phyloP scores from a whole-genome alignment of 768 basidiomycete genomes.

The Cubamyces lactineus region DNA sequence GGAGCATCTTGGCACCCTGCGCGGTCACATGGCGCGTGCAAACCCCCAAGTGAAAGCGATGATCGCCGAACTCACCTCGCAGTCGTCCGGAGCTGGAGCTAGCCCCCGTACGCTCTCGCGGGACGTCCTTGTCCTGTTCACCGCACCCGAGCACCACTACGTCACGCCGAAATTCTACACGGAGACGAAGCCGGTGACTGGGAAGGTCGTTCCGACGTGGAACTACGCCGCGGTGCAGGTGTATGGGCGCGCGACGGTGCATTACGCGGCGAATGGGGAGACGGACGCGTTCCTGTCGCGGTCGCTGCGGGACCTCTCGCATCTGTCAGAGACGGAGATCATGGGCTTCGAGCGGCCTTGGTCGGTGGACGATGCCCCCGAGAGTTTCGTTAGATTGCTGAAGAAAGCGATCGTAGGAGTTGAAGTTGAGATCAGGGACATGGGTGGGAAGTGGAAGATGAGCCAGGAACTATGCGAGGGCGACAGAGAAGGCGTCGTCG shows the following conservation, averaged over 20 bases:
- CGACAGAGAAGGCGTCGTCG: constrained; percentile 29
- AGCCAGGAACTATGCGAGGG: constrained; percentile 31
- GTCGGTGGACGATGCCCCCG: constrained; percentile 31
- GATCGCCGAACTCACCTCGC: constrained; percentile 18
- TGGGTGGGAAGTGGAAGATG: constrained; percentile 35
- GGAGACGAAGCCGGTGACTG: constrained; percentile 34
- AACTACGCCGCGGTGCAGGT: constrained; percentile 35
- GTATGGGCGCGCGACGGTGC: constrained; percentile 30
- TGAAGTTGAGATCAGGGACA: constrained; percentile 29
- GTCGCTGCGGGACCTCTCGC: constrained; percentile 23
- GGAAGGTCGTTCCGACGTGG: constrained; percentile 36
- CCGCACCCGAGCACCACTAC: constrained; percentile 31
- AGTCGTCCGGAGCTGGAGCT: neutral
- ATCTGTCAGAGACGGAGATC: constrained; percentile 19
- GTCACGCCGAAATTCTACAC: constrained; percentile 35
- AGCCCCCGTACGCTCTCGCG: constrained; percentile 9
- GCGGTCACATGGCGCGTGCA: constrained; percentile 34
- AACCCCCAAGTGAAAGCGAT: constrained; percentile 34
- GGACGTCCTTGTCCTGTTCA: constrained; percentile 32
- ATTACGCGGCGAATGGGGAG: constrained; percentile 14
- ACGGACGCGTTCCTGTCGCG: constrained; percentile 25
- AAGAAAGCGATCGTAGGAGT: constrained; percentile 36
- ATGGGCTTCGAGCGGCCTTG: constrained; percentile 25
- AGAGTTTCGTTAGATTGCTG: constrained; percentile 26
- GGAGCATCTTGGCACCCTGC: constrained; percentile 23